phyloP scores from a whole-genome alignment of 345 rosid species.

The Syzygium grande region DNA sequence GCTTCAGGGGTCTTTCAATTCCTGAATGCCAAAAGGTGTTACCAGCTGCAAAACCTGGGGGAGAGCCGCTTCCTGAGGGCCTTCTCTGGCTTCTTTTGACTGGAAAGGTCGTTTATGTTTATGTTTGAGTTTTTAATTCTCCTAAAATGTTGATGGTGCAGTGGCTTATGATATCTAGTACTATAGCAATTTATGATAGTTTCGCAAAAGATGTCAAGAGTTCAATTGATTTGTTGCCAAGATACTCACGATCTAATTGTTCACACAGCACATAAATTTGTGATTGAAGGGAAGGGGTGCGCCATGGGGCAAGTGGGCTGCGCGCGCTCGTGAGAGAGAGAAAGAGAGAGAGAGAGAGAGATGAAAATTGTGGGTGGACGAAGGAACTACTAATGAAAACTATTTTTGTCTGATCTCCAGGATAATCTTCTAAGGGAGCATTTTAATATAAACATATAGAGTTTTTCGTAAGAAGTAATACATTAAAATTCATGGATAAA shows the following conservation, averaged over 20 bases:
- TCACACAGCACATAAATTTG: neutral
- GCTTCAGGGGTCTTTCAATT: constrained; percentile 87
- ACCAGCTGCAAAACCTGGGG: constrained; percentile 81
- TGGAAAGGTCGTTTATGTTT: constrained; percentile 59
- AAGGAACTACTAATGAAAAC: neutral
- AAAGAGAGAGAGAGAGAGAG: no score
- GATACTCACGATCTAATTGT: neutral
- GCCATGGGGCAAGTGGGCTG: neutral
- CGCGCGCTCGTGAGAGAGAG: no score
- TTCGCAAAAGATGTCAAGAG: neutral
- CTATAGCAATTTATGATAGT: neutral
- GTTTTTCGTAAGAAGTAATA: neutral
- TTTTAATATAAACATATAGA: neutral
- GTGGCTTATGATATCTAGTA: neutral
- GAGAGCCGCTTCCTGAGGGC: constrained; percentile 97
- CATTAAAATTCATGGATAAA: neutral
- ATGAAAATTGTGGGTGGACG: no score
- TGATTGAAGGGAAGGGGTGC: neutral
- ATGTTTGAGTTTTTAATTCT: neutral
- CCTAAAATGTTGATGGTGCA: neutral
- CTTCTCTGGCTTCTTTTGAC: constrained; percentile 98
- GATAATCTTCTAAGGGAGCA: neutral
- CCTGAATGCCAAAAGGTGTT: constrained; percentile 95
- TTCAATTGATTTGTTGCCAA: neutral
- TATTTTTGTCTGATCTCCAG: neutral